Conservation (phyloP, 139 green algal genomes). For the Tetratostichococcus sp. region DNA sequence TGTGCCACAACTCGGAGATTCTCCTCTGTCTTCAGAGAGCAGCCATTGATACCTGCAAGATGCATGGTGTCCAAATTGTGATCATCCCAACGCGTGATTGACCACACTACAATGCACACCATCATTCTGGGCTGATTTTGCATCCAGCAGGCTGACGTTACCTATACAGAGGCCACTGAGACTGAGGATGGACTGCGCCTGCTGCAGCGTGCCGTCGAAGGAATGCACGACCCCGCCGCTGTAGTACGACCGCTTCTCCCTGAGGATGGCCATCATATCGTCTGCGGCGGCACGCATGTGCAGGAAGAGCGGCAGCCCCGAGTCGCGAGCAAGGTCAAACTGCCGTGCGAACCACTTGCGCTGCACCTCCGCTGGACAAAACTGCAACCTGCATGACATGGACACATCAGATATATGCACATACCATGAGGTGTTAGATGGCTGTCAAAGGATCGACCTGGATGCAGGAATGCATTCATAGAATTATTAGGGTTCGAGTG, state of each 20-base stretch:
- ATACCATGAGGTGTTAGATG: too few relatives aligned
- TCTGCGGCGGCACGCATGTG: slow-evolving; percentile 67
- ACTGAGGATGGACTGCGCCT: slow-evolving; percentile 57
- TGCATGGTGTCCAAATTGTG: too few relatives aligned
- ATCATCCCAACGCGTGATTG: too few relatives aligned
- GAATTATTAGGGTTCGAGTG: too few relatives aligned
- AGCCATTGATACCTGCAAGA: slow-evolving; percentile 79
- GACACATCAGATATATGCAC: too few relatives aligned
- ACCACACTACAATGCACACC: too few relatives aligned
- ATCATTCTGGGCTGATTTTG: too few relatives aligned
- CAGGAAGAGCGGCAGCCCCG: slow-evolving; percentile 81
- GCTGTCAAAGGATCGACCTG: too few relatives aligned
- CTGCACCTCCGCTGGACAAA: slow-evolving; percentile 70
- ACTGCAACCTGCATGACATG: slow-evolving; percentile 61
- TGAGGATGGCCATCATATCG: slow-evolving; percentile 73
- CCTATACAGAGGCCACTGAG: slow-evolving; percentile 55
- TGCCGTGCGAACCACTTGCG: slow-evolving; percentile 60
- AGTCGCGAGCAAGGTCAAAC: slow-evolving; percentile 53
- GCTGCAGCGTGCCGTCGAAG: slow-evolving; percentile 69
- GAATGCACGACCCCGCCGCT: slow-evolving; percentile 75
- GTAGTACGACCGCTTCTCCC: slow-evolving; percentile 22
- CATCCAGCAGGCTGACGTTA: slow-evolving; percentile 5
- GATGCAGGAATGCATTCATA: too few relatives aligned
- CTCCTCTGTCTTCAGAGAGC: slow-evolving; percentile 78
- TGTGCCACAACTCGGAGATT: slow-evolving; percentile 65